Conservation (phyloP, 2,329 filamentous ascomycete genomes). For the Keithomyces neogunnii region DNA sequence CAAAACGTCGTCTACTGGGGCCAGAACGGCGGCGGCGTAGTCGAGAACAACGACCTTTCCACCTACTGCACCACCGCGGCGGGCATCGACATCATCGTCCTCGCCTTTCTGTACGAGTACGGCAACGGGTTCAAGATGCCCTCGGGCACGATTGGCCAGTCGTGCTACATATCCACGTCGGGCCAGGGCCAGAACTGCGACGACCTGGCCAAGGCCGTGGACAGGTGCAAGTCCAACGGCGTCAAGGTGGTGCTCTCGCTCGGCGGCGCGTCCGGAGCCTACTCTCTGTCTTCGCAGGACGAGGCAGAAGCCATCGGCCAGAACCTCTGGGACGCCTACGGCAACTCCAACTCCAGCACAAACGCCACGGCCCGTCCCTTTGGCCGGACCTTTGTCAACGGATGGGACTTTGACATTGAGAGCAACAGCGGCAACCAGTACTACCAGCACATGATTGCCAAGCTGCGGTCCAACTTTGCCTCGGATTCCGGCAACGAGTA, state of each 20-base stretch:
- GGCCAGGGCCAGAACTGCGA: conserved; percentile 22
- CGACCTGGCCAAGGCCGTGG: conserved; percentile 11
- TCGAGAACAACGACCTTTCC: conserved; percentile 27
- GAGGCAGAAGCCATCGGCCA: conserved; percentile 15
- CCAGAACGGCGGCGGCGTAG: conserved; percentile 15
- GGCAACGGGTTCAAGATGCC: conserved; percentile 27
- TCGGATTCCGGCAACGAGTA: conserved; percentile 15
- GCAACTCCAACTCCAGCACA: conserved; percentile 5
- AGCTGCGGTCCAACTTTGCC: conserved; percentile 14
- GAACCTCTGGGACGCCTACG: conserved; percentile 15
- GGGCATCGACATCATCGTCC: conserved; percentile 33
- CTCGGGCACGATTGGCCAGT: conserved; percentile 30
- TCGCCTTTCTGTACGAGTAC: conserved; percentile 33
- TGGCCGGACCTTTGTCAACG: conserved; percentile 11
- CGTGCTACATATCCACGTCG: conserved; percentile 24
- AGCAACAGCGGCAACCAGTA: conserved; percentile 11
- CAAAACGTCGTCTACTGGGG: conserved; percentile 26
- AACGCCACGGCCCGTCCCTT: conserved; percentile 10
- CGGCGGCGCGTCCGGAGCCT: conserved; percentile 12
- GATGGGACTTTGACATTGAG: conserved; percentile 17
- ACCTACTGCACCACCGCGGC: conserved; percentile 27
- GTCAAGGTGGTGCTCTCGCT: conserved; percentile 13
- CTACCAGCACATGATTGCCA: conserved; percentile 13
- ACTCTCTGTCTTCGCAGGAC: conserved; percentile 10
- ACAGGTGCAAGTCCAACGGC: conserved; percentile 13